Percentiles rank a stretch among this genome's conserved stretches.
These are phyloP conservation scores for Chlamydomonas reinhardtii DNA, from an alignment of 163 green algal species.

Conservation along the genomic window DNA sequence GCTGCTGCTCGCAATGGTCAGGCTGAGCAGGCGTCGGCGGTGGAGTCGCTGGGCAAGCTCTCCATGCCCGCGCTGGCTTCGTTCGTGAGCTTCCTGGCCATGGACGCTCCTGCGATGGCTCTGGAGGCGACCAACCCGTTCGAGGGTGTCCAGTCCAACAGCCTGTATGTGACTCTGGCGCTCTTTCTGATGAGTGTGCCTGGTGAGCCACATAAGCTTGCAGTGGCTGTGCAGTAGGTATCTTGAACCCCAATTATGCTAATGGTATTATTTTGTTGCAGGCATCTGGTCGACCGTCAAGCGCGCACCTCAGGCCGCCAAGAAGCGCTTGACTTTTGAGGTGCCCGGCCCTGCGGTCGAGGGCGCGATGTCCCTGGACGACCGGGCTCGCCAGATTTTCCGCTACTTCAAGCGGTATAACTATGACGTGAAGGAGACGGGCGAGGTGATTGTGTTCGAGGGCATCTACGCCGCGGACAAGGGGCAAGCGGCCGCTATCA, in stretches of 20 bases:
- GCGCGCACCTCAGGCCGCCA: slow-evolving; percentile 90
- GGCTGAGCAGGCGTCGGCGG: background rate
- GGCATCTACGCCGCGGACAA: slow-evolving; percentile 87
- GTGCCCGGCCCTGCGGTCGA: slow-evolving; percentile 75
- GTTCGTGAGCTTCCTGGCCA: background rate
- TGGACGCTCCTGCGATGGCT: slow-evolving; percentile 1
- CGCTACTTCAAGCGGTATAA: slow-evolving; percentile 93
- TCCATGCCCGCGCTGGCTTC: slow-evolving; percentile 11
- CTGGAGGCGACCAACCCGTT: slow-evolving; percentile 54
- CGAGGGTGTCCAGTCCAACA: slow-evolving; percentile 63
- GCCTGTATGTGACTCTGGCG: slow-evolving; percentile 93
- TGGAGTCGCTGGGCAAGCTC: background rate
- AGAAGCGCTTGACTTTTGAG: slow-evolving; percentile 86
- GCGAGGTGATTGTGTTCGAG: slow-evolving; percentile 96
- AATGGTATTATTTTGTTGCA: slow-evolving; percentile 38
- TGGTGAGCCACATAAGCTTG: slow-evolving; percentile 62
- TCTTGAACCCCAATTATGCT: background rate
- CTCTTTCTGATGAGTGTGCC: slow-evolving; percentile 94
- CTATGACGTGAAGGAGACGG: slow-evolving; percentile 89
- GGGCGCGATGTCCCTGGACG: slow-evolving; percentile 76
- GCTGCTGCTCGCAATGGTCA: background rate
- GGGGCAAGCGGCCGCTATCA: slow-evolving; percentile 91
- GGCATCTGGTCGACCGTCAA: slow-evolving; percentile 98
- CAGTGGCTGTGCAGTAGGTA: background rate
- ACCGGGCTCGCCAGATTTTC: slow-evolving; percentile 70